Evolutionary conservation across 148 eudicot genomes (phyloP), one percentile per base, ranked within the genome.

Genomic region (Polygonum aviculare): DNA sequence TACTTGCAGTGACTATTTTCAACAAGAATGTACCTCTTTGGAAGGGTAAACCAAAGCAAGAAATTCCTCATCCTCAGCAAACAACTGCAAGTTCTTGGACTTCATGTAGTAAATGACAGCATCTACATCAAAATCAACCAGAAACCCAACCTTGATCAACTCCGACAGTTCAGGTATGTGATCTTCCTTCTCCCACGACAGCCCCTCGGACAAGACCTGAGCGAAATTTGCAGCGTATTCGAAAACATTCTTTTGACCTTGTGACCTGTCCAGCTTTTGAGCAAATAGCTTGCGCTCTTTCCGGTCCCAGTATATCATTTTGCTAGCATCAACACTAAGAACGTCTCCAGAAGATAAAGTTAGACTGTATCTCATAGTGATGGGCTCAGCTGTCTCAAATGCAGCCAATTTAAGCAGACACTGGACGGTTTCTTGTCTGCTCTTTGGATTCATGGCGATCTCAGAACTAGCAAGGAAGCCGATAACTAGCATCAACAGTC

Each of bases 241-340:
- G 2, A 91, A 36, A 6, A 82, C 60, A 75, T 7, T 74, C 77
- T 74, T 85, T 3, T 45, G 39, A 50, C 83, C 86, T 16, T 71
- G 74, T 9, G 76, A 75, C 50, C 71, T 78, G 69, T 86, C 83
- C 18, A 86, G 44, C 83, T 82, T 89, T 62, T 81, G 86, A 31
- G 82, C 54, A 63, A 74, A 80, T 12, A 89, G 41, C 77, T 80
- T 73, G 6, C 75, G 80, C 15, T 45, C 77, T 31, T 83, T 81
- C 41, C 78, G 79, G 69, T 85, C 90, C 97, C 97, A 89, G 11
- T 85, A 77, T 12, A 91, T 83, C 86, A 85, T 76, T 59, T 79
- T 77, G 22, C 80, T 79, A 12, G 79, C 76, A 41, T 79, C 73
- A 40, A 74, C 84, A 67, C 81, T 78, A 40, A 91, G 35, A 12